Base-by-base conservation (phyloP, 768 basidiomycete genomes). In the Paxillus rubicundulus region DNA sequence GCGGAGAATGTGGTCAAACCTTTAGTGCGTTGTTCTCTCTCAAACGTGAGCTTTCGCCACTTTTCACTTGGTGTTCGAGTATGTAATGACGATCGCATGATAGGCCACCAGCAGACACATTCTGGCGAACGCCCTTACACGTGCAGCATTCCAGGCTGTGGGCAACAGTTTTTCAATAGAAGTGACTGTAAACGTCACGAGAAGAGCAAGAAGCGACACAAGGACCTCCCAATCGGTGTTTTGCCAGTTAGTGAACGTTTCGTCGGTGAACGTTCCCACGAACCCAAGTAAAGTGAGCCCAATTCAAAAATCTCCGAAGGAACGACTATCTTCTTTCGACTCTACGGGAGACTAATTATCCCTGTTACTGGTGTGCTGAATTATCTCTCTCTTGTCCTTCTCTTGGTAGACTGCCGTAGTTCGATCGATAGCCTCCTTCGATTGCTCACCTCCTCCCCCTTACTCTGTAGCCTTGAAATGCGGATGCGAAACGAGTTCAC, bases 151-250 rank as follows among this genome's bases (percentile, higher is more conserved):
- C 46, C 56, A 5, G 69, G 69, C 2, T 69, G 68, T 47, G 5
- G 1, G 0, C 69, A 71, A 36, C 57, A 55, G 12, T 69, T 69
- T 42, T 67, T 40, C 53, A 69, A 69, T 49, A 67, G 53, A 39
- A 71, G 65, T 9, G 68, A 69, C 17, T 70, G 68, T 52, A 69
- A 65, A 39, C 68, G 68, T 42, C 68, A 69, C 9, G 68, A 69
- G 54, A 69, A 56, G 50, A 71, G 69, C 60, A 57, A 5, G 57
- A 71, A 68, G 43, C 66, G 67, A 54, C 67, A 68, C 24, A 65
- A 62, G 44, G 59, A 58, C 18, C 38, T 62, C 14, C 4, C 28
- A 45, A 50, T 20, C 37, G 34, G 36, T 57, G 62, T 67, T 59
- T 52, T 46, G 14, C 40, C 47, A 46, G n/a, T n/a, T n/a, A n/a